Evolutionary conservation across 1,139 yeast genomes (phyloP).

Genomic region (Pichia sp.): DNA sequence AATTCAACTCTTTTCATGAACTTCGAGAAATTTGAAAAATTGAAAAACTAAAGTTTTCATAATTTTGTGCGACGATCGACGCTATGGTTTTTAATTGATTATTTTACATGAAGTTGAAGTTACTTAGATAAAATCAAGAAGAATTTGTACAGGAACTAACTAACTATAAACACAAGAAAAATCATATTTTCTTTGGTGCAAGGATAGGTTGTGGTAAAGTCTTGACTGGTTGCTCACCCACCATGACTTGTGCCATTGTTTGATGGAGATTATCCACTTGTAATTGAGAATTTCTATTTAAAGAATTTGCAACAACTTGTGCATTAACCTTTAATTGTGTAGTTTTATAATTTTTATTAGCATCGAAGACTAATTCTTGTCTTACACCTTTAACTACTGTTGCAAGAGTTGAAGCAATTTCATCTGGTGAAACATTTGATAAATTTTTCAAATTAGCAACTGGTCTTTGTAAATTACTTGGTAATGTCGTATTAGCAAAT

Average conservation of each 20-base stretch:
- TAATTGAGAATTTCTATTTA: constrained; percentile 27
- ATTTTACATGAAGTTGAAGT: no score
- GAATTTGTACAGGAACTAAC: no score
- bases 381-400: constrained; percentile 26
- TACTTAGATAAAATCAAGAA: no score
- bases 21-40: not conserved
- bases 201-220: constrained; percentile 22
- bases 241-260: constrained; percentile 16
- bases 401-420: constrained; percentile 19
- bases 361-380: constrained; percentile 20
- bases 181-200: constrained; percentile 18
- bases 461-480: constrained; percentile 17
- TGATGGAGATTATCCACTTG: constrained; percentile 24
- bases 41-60: no score
- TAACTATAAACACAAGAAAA: no score
- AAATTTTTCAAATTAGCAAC: constrained; percentile 13
- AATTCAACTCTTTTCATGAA: no score
- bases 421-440: constrained; percentile 16
- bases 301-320: constrained; percentile 25
- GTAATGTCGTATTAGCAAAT: constrained; percentile 22
- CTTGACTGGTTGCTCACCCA: constrained; percentile 18
- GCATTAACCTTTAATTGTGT: constrained; percentile 24
- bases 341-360: constrained; percentile 19
- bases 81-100: not conserved
- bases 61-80: not conserved